These are phyloP conservation scores for Syzygium oleosum DNA, from an alignment of 345 rosid species.

Conservation along the genomic window DNA sequence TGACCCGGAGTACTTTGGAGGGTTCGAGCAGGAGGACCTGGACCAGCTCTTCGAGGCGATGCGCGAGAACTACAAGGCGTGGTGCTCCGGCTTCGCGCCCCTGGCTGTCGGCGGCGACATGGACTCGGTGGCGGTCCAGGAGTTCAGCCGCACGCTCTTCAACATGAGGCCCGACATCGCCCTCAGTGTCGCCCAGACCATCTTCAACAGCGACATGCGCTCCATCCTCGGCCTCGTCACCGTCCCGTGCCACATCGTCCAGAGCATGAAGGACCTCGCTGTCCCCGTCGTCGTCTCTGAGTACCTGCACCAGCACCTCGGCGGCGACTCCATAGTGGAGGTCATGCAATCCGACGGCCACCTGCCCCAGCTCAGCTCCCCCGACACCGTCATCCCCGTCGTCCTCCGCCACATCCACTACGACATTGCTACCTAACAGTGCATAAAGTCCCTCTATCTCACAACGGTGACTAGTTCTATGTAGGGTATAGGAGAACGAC, in stretches of 20 bases:
- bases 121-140: constrained; percentile 84
- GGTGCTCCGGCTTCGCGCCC: constrained; percentile 93
- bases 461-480: not conserved
- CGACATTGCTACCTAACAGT: constrained; percentile 29
- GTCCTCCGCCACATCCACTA: constrained; percentile 64
- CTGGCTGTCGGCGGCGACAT: constrained; percentile 79
- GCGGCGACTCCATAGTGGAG: constrained; percentile 66
- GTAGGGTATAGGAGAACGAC: not conserved
- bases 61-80: constrained; percentile 67
- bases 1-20: constrained; percentile 75
- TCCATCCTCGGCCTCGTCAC: constrained; percentile 39
- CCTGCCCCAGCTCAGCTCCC: constrained; percentile 92
- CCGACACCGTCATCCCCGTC: constrained; percentile 73
- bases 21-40: constrained; percentile 78
- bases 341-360: constrained; percentile 83
- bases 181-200: constrained; percentile 54
- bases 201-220: constrained; percentile 77
- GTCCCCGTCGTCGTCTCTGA: constrained; percentile 76
- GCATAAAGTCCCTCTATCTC: not conserved
- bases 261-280: constrained; percentile 79
- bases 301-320: constrained; percentile 61
- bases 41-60: constrained; percentile 77
- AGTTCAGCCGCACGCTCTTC: constrained; percentile 88
- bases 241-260: constrained; percentile 83
- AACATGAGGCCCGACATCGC: constrained; percentile 97